A percentile compares a stretch with the other conserved stretches of the same genome.
These are phyloP conservation scores for Lecanosticta acicola DNA, from an alignment of 2,329 filamentous ascomycete species.

Conservation along the genomic window DNA sequence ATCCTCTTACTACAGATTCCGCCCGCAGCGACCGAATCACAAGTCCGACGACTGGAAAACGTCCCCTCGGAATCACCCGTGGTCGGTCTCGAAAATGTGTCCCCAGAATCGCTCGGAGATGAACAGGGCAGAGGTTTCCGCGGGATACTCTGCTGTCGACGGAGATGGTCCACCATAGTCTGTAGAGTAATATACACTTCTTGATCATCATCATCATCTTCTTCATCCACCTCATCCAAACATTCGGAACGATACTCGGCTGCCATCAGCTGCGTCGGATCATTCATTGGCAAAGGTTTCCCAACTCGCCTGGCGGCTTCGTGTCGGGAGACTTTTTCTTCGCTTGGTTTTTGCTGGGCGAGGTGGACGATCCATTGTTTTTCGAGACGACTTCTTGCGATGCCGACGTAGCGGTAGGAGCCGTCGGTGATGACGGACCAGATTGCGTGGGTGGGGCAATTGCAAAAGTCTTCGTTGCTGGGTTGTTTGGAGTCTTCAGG, in stretches of 20 bases:
- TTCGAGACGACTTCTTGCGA: conserved; percentile 1
- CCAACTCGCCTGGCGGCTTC: background rate
- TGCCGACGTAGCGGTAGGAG: conserved; percentile 1
- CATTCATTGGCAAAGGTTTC: background rate
- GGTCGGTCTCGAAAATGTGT: no score
- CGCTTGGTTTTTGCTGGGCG: conserved; percentile 2
- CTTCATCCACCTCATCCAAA: background rate
- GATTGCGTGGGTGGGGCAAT: background rate
- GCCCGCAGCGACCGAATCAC: no score
- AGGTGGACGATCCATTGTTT: conserved; percentile 4
- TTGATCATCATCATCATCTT: no score
- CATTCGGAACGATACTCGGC: background rate
- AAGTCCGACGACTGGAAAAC: no score
- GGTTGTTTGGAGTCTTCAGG: no score
- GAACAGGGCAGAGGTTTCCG: no score
- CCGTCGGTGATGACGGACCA: conserved; percentile 2
- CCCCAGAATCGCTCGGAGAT: no score
- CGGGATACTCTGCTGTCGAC: no score
- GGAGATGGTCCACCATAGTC: no score
- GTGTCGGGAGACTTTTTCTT: background rate
- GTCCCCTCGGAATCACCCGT: no score
- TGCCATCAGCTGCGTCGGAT: background rate
- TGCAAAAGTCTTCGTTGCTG: background rate
- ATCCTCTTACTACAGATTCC: no score
- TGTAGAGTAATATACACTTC: no score